phyloP scores from a whole-genome alignment of 2,329 filamentous ascomycete genomes.

The Cytospora piceae region DNA sequence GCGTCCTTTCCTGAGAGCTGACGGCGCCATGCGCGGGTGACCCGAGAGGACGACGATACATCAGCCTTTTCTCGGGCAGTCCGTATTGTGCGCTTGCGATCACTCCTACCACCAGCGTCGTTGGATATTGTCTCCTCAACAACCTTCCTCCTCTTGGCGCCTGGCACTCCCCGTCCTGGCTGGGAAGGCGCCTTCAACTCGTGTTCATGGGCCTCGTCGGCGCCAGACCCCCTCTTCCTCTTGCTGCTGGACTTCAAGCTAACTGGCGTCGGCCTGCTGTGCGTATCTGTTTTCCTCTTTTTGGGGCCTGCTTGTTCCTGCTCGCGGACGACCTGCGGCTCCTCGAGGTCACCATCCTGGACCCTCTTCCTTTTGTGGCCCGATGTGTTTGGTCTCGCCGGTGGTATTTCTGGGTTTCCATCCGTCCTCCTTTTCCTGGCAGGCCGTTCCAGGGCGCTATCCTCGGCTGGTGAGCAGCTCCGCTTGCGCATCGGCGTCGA shows the following conservation, averaged over 20 bases:
- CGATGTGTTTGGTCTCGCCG: constrained; percentile 9
- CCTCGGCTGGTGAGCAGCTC: background rate
- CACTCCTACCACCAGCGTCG: background rate
- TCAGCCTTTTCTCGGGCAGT: background rate
- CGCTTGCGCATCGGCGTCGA: background rate
- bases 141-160: constrained; percentile 9
- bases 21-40: constrained; percentile 13
- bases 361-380: constrained; percentile 5
- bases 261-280: background rate
- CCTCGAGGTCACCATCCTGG: background rate
- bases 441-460: background rate
- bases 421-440: constrained; percentile 1
- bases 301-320: background rate
- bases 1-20: constrained; percentile 9
- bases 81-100: background rate
- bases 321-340: background rate
- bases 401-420: background rate
- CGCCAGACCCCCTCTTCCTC: background rate
- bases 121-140: background rate
- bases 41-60: background rate
- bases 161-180: constrained; percentile 1
- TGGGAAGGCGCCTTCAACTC: background rate
- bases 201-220: background rate
- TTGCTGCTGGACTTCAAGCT: background rate
- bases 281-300: constrained; percentile 10